Percentiles rank a stretch among this genome's conserved stretches.
Evolutionary conservation across 1,284 basidiomycete species (phyloP).

Genomic region (Neonothopanus nambi): DNA sequence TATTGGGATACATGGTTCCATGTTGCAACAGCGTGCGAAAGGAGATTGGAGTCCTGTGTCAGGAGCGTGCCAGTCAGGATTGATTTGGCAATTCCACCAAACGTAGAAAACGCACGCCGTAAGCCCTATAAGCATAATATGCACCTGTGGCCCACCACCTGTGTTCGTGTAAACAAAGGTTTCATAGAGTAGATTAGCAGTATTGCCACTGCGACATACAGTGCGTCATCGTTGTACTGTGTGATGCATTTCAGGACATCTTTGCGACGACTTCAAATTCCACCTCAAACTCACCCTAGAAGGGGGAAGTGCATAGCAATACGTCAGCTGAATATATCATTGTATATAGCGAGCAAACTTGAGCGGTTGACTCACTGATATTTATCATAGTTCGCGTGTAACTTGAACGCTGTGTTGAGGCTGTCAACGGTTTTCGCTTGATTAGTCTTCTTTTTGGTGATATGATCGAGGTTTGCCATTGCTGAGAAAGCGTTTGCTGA

Average conservation of each 20-base stretch:
- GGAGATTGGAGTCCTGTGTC: constrained; percentile 33
- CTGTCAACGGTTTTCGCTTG: constrained; percentile 37
- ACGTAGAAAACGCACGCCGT: constrained; percentile 23
- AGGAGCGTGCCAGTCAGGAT: no score
- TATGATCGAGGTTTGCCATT: constrained; percentile 44
- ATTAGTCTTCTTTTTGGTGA: constrained; percentile 36
- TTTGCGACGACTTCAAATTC: no score
- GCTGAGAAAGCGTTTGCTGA: constrained; percentile 48
- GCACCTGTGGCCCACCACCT: constrained; percentile 57
- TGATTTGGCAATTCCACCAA: no score
- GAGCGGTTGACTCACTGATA: no score
- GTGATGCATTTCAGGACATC: no score
- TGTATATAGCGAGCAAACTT: no score
- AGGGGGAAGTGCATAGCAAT: no score
- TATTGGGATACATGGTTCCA: constrained; percentile 49
- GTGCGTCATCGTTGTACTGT: constrained; percentile 46
- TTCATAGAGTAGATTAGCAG: not conserved
- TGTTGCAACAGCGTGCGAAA: constrained; percentile 45
- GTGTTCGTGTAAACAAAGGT: not conserved
- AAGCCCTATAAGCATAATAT: constrained; percentile 47
- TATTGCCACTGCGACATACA: no score
- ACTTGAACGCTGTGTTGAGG: constrained; percentile 40
- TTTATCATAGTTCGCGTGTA: constrained; percentile 41
- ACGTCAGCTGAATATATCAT: not conserved
- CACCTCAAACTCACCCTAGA: no score